Evolutionary conservation across 805 yeast genomes (phyloP).

Genomic region (Candida qinlingensis): DNA sequence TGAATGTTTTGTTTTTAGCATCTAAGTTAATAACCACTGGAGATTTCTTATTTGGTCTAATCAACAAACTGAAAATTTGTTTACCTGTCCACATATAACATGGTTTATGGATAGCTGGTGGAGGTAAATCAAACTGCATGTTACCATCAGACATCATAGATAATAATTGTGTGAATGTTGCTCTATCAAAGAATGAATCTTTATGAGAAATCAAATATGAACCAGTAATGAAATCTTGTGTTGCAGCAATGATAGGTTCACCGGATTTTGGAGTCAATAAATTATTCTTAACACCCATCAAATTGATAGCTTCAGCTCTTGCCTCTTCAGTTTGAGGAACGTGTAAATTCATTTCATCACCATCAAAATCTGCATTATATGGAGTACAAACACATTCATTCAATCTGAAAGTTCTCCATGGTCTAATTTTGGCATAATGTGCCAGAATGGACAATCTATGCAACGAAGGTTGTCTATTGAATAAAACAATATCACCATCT

Average conservation of each 20-base stretch:
- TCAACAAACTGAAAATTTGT: slow-evolving; percentile 84
- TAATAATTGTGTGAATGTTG: slow-evolving; percentile 72
- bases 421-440: slow-evolving; percentile 92
- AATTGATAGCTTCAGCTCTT: slow-evolving; percentile 94
- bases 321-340: slow-evolving; percentile 99
- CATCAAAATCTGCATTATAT: slow-evolving; percentile 98
- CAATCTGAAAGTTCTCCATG: slow-evolving; percentile 95
- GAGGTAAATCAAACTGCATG: slow-evolving; percentile 86
- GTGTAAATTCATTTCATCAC: slow-evolving; percentile 98
- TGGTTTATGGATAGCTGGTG: slow-evolving; percentile 92
- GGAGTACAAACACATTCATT: slow-evolving; percentile 99
- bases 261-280: slow-evolving; percentile 95
- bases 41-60: slow-evolving; percentile 71
- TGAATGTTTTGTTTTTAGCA: slow-evolving; percentile 87
- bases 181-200: slow-evolving; percentile 89
- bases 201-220: slow-evolving; percentile 89
- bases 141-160: slow-evolving; percentile 96
- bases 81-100: slow-evolving; percentile 94
- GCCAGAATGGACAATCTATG: slow-evolving; percentile 92
- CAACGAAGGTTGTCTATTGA: slow-evolving; percentile 96
- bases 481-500: slow-evolving; percentile 93
- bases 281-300: slow-evolving; percentile 97
- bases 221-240: slow-evolving; percentile 98
- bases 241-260: slow-evolving; percentile 98
- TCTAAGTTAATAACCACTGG: slow-evolving; percentile 86